phyloP scores from a whole-genome alignment of 2,329 filamentous ascomycete species.

The Teratosphaeriaceae sp. region DNA sequence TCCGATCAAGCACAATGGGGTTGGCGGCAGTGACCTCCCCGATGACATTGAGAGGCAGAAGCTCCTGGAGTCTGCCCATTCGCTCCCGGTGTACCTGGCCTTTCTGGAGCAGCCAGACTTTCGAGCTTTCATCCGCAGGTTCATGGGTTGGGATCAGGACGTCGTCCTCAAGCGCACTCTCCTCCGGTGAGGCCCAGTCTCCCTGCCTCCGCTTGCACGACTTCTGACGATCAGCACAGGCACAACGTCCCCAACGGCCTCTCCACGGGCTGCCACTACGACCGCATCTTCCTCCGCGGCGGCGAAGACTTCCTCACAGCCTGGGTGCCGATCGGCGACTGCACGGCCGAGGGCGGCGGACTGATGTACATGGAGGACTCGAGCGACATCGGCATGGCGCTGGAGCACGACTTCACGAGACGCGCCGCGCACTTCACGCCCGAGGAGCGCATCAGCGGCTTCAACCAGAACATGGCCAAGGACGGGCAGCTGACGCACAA shows the following conservation, averaged over 20 bases:
- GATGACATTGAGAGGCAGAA: constrained; percentile 22
- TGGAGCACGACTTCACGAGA: constrained; percentile 34
- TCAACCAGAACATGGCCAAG: constrained; percentile 30
- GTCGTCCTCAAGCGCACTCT: constrained; percentile 31
- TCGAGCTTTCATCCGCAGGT: constrained; percentile 29
- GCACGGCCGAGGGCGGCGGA: constrained; percentile 31
- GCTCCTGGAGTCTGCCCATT: constrained; percentile 29
- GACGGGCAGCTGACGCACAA: constrained; percentile 23
- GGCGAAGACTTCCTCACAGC: constrained; percentile 30
- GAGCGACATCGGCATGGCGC: constrained; percentile 28
- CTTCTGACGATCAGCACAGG: constrained; percentile 9
- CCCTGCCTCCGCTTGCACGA: background rate
- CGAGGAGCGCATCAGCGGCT: constrained; percentile 34
- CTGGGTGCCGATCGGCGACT: constrained; percentile 36
- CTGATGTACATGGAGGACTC: constrained; percentile 38
- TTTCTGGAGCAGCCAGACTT: constrained; percentile 33
- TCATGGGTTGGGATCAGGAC: constrained; percentile 34
- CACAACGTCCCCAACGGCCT: constrained; percentile 34
- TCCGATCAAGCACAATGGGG: constrained; percentile 23
- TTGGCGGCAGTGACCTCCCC: constrained; percentile 23
- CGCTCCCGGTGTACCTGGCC: constrained; percentile 25
- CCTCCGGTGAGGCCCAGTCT: constrained; percentile 14
- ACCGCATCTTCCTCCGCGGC: constrained; percentile 35
- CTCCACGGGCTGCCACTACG: constrained; percentile 38
- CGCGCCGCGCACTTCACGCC: constrained; percentile 22